These are phyloP conservation scores for Wickerhamiella slavikovae DNA, from an alignment of 805 yeast species.

Conservation along the genomic window DNA sequence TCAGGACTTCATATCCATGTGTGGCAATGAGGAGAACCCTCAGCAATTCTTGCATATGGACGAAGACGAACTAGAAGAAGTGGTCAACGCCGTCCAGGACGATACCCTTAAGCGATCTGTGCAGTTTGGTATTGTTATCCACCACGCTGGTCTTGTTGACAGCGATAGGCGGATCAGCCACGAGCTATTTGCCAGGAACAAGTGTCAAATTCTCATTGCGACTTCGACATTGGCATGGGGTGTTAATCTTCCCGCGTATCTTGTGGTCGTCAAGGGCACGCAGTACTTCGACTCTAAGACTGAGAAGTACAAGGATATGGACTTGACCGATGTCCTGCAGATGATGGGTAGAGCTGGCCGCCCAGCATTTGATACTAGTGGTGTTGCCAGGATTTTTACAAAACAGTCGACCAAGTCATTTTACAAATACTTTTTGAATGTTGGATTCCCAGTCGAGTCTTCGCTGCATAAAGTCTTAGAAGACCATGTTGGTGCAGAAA, in stretches of 20 bases:
- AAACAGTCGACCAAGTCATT: conserved; percentile 55
- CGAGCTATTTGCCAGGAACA: conserved; percentile 45
- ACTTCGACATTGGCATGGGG: conserved; percentile 83
- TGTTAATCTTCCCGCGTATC: conserved; percentile 62
- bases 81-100: conserved; percentile 44
- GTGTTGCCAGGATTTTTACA: conserved; percentile 57
- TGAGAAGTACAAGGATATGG: conserved; percentile 63
- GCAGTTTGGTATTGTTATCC: conserved; percentile 65
- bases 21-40: conserved; percentile 64
- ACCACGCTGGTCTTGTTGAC: conserved; percentile 67
- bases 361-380: conserved; percentile 61
- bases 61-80: conserved; percentile 36
- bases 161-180: conserved; percentile 52
- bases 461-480: conserved; percentile 59
- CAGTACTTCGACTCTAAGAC: conserved; percentile 35
- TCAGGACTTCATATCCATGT: conserved; percentile 51
- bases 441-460: conserved; percentile 70
- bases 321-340: conserved; percentile 58
- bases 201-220: conserved; percentile 53
- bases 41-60: conserved; percentile 45
- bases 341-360: conserved; percentile 81
- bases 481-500: conserved; percentile 66
- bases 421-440: conserved; percentile 56
- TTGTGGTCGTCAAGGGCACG: conserved; percentile 62
- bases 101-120: conserved; percentile 57